Evolutionary conservation across 768 basidiomycete genomes (phyloP), one percentile per base, ranked within the genome.

Genomic region (Gautieria morchelliformis): DNA sequence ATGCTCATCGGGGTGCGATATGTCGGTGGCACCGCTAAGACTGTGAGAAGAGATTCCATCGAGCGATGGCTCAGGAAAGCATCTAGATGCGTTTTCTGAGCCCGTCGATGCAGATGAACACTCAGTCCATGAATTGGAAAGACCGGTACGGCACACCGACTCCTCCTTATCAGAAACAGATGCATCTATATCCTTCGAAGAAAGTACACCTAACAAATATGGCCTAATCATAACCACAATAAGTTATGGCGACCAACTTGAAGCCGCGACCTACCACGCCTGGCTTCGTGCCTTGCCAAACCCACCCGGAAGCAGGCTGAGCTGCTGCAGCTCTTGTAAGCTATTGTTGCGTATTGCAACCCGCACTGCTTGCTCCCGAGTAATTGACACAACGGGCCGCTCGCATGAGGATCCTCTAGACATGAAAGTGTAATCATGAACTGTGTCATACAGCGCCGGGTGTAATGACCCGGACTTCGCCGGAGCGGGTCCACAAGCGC

Each of bases 1-100:
- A 14, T 78, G 82, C 70, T 95, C 93, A 67, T 96, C 93, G 4
- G 70, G 71, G 66, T 93, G 90, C 22, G 74, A 58, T 8, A 32
- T 49, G 17, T 58, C n/a, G 15, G 20, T 17, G n/a, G 11, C 42
- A 44, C n/a, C 42, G 56, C 17, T n/a, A 30, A 41, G 35, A 42
- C 27, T 49, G n/a, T n/a, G 54, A 20, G 46, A 27, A 17, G 24
- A 30, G n/a, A 10, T 11, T 52, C 7, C 51, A n/a, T 52, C 33
- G 6, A 19, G 40, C 14, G 33, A 37, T n/a, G 32, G 10, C 8
- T 52, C 15, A 27, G 6, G 27, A 32, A 39, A 14, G 33, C 15
- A 39, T 17, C 30, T 19, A 37, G 6, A 15, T 15, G 19, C n/a
- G 10, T 48, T 48, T 19, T 47, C 15, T 39, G 22, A 15, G 41